Evolutionary conservation across 208 protist species (phyloP), one percentile per base, ranked within the genome.

Genomic region (Leishmania amazonensis): DNA sequence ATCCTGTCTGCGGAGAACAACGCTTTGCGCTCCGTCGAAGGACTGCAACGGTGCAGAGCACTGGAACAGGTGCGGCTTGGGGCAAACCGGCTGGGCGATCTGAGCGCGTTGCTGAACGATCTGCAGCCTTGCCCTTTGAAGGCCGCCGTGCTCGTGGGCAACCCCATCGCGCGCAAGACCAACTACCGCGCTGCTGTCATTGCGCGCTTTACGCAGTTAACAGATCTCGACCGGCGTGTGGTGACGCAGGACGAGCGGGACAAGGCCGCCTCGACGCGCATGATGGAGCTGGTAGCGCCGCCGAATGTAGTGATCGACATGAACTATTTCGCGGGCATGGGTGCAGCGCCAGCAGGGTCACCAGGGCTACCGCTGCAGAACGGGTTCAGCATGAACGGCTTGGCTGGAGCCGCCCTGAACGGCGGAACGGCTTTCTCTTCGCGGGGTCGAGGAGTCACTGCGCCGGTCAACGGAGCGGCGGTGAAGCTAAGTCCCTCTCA

Each of bases 1-100:
- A 91, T 94, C 13, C 60, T 98, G 17, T 94, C 90, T 13, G 88
- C 87, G 9, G 90, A 96, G 21, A 95, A 97, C 65, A 98, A 98
- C 88, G 87, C 79, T 7, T 79, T 98, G 49, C 93, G 94, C 1
- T 81, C 80, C 15, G 83, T 89, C 3, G 94, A 97, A 8, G 94
- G 92, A 3, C 78, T 98, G 9, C 71, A 83, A 19, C 57, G 68
- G 42, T 87, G 96, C 45, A 28, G 45, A 7, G 64, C 79, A 35
- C 91, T 98, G 54, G 82, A 89, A 68, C 71, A 79, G 45, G 80
- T 97, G 45, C 81, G 71, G 45, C 83, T 97, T 19, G 92, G 86
- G 58, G 86, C 90, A 28, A 98, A 98, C 81, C 88, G 95, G 2
- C 83, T 98, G 5, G 83, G 72, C 8, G 95, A 98, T 42, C 77